These are phyloP conservation scores for Blastobotrys attinorum DNA, from an alignment of 805 yeast genomes.

Conservation along the genomic window DNA sequence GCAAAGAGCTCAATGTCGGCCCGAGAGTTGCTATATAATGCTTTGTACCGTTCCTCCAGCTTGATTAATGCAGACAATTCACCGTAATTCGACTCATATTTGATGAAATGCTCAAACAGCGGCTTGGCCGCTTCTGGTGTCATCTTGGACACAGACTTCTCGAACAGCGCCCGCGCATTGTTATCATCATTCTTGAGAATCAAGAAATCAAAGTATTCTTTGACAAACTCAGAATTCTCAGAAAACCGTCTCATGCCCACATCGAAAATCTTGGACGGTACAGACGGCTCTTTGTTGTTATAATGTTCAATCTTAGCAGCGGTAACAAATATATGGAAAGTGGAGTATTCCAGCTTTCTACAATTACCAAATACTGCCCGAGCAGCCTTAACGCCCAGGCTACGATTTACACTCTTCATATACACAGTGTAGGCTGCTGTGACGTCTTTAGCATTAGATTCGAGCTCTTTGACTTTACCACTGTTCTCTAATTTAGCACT, in stretches of 20 bases:
- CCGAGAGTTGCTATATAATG: constrained; percentile 55
- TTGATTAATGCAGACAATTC: constrained; percentile 58
- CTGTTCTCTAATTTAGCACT: constrained; percentile 10
- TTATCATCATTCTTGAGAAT: constrained; percentile 61
- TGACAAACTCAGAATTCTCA: constrained; percentile 52
- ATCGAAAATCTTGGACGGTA: constrained; percentile 71
- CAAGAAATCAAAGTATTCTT: constrained; percentile 64
- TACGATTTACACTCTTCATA: constrained; percentile 65
- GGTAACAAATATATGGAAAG: constrained; percentile 72
- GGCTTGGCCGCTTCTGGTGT: constrained; percentile 33
- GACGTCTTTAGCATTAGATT: constrained; percentile 33
- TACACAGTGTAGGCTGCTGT: constrained; percentile 62
- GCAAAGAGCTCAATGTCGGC: constrained; percentile 30
- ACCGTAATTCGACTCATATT: constrained; percentile 63
- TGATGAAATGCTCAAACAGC: constrained; percentile 51
- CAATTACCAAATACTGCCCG: constrained; percentile 63
- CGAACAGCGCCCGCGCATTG: constrained; percentile 75
- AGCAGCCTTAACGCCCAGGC: constrained; percentile 61
- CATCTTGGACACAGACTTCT: constrained; percentile 57
- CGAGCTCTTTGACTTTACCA: constrained; percentile 10
- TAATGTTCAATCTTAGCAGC: constrained; percentile 74
- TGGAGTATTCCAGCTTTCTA: constrained; percentile 52
- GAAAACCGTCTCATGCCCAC: constrained; percentile 58
- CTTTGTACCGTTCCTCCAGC: constrained; percentile 58
- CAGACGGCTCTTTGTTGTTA: constrained; percentile 47